phyloP scores from a whole-genome alignment of 495 filamentous ascomycete genomes.

The Hyaloscypha finlandica region DNA sequence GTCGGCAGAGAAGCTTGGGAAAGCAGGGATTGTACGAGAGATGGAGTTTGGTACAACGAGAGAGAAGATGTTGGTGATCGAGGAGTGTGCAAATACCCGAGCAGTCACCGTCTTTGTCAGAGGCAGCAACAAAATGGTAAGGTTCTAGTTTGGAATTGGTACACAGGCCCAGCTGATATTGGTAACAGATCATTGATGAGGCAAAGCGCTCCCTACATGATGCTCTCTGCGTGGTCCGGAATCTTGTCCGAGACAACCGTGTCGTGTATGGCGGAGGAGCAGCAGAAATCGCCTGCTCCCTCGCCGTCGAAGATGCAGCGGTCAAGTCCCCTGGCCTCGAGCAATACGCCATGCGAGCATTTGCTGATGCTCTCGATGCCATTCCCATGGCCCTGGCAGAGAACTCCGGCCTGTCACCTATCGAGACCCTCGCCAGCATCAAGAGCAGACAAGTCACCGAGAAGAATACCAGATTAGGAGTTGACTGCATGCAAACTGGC shows the following conservation, averaged over 20 bases:
- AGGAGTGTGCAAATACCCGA: slow-evolving; percentile 97
- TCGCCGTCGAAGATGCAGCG: slow-evolving; percentile 94
- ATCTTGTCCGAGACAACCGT: slow-evolving; percentile 92
- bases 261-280: slow-evolving; percentile 98
- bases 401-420: slow-evolving; percentile 94
- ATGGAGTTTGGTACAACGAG: slow-evolving; percentile 96
- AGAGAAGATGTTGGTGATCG: slow-evolving; percentile 99
- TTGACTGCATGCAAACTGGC: slow-evolving; percentile 96
- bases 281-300: slow-evolving; percentile 94
- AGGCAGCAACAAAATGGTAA: slow-evolving; percentile 99
- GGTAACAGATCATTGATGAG: slow-evolving; percentile 88
- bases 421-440: slow-evolving; percentile 90
- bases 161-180: slow-evolving; percentile 34
- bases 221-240: slow-evolving; percentile 95
- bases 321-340: slow-evolving; percentile 94
- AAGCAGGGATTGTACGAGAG: slow-evolving; percentile 86
- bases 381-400: slow-evolving; percentile 96
- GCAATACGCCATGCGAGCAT: slow-evolving; percentile 98
- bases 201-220: slow-evolving; percentile 97
- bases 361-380: slow-evolving; percentile 90
- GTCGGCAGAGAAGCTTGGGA: slow-evolving; percentile 84
- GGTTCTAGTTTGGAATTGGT: slow-evolving; percentile 21
- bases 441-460: slow-evolving; percentile 95
- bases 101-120: slow-evolving; percentile 95
- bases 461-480: slow-evolving; percentile 80